A percentile compares a stretch with the other conserved stretches of the same genome.
Evolutionary conservation across 345 rosid genomes (phyloP).

Genomic region (Trapa bicornis): DNA sequence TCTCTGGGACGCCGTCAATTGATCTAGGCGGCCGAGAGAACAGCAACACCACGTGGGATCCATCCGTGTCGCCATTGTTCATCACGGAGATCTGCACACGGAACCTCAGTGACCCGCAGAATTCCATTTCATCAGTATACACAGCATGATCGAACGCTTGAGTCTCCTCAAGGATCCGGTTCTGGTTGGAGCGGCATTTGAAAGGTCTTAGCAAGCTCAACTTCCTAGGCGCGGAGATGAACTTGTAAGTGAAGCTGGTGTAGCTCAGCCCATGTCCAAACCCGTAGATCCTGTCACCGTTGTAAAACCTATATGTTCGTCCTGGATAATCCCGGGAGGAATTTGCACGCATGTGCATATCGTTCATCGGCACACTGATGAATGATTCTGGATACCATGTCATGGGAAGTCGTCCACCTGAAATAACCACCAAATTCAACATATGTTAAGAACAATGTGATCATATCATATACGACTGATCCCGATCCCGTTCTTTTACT

Average conservation of each 20-base stretch:
- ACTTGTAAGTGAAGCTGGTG: conserved; percentile 39
- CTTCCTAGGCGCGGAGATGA: conserved; percentile 45
- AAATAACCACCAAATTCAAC: not conserved
- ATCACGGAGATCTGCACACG: conserved; percentile 29
- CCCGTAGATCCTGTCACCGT: conserved; percentile 43
- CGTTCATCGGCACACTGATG: conserved; percentile 57
- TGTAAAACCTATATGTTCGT: conserved; percentile 81
- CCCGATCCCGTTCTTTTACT: not conserved
- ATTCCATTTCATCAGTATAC: conserved; percentile 19
- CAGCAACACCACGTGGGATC: conserved; percentile 66
- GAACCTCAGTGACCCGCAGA: conserved; percentile 49
- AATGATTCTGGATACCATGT: conserved; percentile 90
- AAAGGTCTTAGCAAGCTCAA: conserved; percentile 26
- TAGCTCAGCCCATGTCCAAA: conserved; percentile 86
- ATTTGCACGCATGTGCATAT: conserved; percentile 83
- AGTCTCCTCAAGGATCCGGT: conserved; percentile 22
- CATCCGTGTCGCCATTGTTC: conserved; percentile 54
- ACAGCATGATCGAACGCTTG: conserved; percentile 18
- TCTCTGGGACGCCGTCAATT: conserved; percentile 38
- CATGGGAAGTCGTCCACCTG: conserved; percentile 87
- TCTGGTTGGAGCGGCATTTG: conserved; percentile 16
- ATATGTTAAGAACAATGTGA: not conserved
- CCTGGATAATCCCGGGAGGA: conserved; percentile 67
- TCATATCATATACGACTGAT: not conserved
- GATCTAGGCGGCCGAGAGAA: conserved; percentile 40